Percentiles rank a stretch among this genome's conserved stretches.
Evolutionary conservation across 148 eudicot genomes (phyloP).

Genomic region (Camellia lanceoleosa): DNA sequence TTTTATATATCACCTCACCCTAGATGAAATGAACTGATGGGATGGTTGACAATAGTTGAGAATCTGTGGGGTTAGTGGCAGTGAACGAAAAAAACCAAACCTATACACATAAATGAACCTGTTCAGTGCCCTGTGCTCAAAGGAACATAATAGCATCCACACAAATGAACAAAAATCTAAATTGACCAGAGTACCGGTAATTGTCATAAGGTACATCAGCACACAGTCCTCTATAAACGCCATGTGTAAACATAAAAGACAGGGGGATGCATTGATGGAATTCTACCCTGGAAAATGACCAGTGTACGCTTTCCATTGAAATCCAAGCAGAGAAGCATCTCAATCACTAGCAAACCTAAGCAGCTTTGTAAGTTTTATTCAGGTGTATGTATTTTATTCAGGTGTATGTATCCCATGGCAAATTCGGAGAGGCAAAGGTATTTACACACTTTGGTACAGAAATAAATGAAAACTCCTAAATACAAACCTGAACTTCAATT

Average conservation of each 20-base stretch:
- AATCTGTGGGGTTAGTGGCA: not conserved
- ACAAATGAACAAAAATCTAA: not conserved
- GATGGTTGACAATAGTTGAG: not conserved
- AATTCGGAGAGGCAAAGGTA: not conserved
- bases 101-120: not conserved
- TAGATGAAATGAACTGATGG: not conserved
- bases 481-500: constrained; percentile 85
- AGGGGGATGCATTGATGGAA: not conserved
- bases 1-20: not conserved
- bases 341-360: not conserved
- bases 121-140: not conserved
- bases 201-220: not conserved
- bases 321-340: not conserved
- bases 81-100: not conserved
- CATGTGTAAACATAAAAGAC: not conserved
- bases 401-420: not conserved
- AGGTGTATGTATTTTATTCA: not conserved
- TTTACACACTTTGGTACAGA: not conserved
- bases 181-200: not conserved
- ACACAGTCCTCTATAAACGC: not conserved
- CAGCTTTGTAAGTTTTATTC: not conserved
- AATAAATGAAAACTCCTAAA: not conserved
- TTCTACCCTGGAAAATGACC: too few relatives aligned
- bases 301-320: not conserved
- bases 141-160: not conserved